Evolutionary conservation across 2,329 filamentous ascomycete genomes (phyloP), one percentile per base, ranked within the genome.

Genomic region (Xylariales sp.): DNA sequence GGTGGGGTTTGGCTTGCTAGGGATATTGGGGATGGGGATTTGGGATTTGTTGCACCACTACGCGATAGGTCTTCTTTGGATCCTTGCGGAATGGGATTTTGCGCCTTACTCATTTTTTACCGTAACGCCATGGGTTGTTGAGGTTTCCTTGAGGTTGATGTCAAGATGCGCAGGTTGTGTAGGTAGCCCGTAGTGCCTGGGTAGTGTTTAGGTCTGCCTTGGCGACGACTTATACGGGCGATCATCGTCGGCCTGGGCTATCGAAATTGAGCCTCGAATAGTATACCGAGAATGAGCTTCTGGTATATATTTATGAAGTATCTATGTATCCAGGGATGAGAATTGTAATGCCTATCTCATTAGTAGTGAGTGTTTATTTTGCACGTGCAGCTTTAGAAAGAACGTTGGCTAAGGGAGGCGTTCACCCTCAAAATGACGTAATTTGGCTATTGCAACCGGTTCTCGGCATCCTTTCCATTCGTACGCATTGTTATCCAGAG

Each of bases 361-460:
- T n/a, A n/a, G n/a, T 50, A 56, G 23, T 45, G 53, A 34, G 34
- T 7, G 36, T 30, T 16, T 52, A 23, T 52, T 45, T 39, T 46
- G 9, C 2, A 48, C 34, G 56, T 28, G 28, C 16, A 49, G n/a
- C 39, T 28, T 48, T n/a, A 7, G 5, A 60, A 49, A 50, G 36
- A 23, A 55, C 16, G 34, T 54, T 41, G 14, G 5, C 10, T 18
- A 36, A 30, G 28, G 54, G 9, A 43, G 18, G 34, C 2, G 9
- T 54, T 53, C 12, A 50, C 3, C 32, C 16, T 50, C 9, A 14
- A 45, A 64, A 64, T 67, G 65, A 68, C 65, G 65, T 68, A 68
- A 68, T 61, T 60, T 30, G 28, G 18, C 12, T 23, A 61, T 61
- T 18, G 52, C 41, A 23, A 12, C 43, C 61, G 50, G 56, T 50